Percentiles rank a stretch among this genome's conserved stretches.
phyloP scores from a whole-genome alignment of 2,329 filamentous ascomycete species.

The Emmonsia crescens region DNA sequence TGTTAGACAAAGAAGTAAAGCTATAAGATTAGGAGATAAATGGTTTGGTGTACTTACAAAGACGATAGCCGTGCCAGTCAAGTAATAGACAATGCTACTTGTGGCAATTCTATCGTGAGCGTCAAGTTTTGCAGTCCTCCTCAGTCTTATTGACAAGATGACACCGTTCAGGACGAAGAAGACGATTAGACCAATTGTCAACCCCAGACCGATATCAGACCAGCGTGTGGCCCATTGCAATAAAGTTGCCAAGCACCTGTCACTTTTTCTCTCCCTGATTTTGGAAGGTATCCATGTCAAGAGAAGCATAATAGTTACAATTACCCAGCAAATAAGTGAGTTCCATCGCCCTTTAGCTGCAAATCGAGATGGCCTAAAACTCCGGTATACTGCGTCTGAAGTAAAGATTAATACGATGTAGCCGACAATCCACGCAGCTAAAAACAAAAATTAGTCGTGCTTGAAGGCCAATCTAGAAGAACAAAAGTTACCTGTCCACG shows the following conservation, averaged over 20 bases:
- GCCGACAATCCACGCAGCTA: slow-evolving; percentile 19
- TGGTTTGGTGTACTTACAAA: slow-evolving; percentile 14
- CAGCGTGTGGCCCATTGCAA: slow-evolving; percentile 13
- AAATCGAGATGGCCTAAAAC: slow-evolving; percentile 9
- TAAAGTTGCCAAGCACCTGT: slow-evolving; percentile 14
- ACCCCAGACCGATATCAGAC: slow-evolving; percentile 15
- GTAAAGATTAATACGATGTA: slow-evolving; percentile 18
- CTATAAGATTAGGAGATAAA: background rate
- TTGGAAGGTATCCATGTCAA: slow-evolving; percentile 17
- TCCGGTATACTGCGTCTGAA: slow-evolving; percentile 12
- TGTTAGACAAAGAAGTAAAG: background rate
- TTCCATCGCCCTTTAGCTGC: slow-evolving; percentile 12
- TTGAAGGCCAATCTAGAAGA: background rate
- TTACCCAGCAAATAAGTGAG: slow-evolving; percentile 13
- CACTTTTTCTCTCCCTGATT: slow-evolving; percentile 6
- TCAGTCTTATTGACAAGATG: slow-evolving; percentile 12
- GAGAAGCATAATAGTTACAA: slow-evolving; percentile 10
- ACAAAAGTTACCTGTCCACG: slow-evolving; percentile 15
- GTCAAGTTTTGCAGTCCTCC: slow-evolving; percentile 14
- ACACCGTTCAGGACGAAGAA: slow-evolving; percentile 13
- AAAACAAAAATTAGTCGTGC: background rate
- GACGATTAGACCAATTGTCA: slow-evolving; percentile 13
- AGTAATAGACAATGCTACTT: slow-evolving; percentile 18
- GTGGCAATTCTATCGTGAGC: slow-evolving; percentile 16
- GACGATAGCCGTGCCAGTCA: slow-evolving; percentile 13